Conservation (phyloP, 768 basidiomycete genomes). For the Tricholoma furcatifolium region DNA sequence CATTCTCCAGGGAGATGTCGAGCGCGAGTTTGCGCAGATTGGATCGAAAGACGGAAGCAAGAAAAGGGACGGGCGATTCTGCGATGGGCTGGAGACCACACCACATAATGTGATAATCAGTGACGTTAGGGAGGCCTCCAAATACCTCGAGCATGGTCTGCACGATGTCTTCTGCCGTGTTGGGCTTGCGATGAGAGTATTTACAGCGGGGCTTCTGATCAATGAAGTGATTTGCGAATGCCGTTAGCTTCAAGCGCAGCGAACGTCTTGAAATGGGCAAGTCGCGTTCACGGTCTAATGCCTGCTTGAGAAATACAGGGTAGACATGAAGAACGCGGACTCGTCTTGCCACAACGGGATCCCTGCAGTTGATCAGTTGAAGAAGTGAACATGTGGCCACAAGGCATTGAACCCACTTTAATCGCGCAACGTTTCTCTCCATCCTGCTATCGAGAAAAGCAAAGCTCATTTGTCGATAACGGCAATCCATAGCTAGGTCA, state of each 20-base stretch:
- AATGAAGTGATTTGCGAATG: conserved; percentile 32
- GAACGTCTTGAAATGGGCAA: conserved; percentile 13
- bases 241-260: conserved; percentile 27
- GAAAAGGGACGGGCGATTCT: conserved; percentile 30
- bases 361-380: conserved; percentile 27
- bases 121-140: conserved; percentile 41
- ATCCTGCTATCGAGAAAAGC: conserved; percentile 46
- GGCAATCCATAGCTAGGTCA: conserved; percentile 39
- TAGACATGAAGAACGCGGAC: conserved; percentile 48
- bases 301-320: conserved; percentile 46
- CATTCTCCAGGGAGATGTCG: conserved; percentile 43
- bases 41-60: conserved; percentile 33
- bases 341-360: conserved; percentile 45
- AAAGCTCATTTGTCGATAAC: conserved; percentile 49
- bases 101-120: conserved; percentile 52
- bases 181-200: conserved; percentile 24
- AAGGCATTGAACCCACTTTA: conserved; percentile 29
- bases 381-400: not conserved
- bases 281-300: conserved; percentile 27
- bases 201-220: conserved; percentile 27
- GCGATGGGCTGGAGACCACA: conserved; percentile 34
- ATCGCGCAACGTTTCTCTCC: conserved; percentile 37
- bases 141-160: conserved; percentile 42
- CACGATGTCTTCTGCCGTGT: conserved; percentile 37
- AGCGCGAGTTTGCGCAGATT: conserved; percentile 40